These are phyloP conservation scores for Cystofilobasidium macerans DNA, from an alignment of 768 basidiomycete species.

Conservation along the genomic window DNA sequence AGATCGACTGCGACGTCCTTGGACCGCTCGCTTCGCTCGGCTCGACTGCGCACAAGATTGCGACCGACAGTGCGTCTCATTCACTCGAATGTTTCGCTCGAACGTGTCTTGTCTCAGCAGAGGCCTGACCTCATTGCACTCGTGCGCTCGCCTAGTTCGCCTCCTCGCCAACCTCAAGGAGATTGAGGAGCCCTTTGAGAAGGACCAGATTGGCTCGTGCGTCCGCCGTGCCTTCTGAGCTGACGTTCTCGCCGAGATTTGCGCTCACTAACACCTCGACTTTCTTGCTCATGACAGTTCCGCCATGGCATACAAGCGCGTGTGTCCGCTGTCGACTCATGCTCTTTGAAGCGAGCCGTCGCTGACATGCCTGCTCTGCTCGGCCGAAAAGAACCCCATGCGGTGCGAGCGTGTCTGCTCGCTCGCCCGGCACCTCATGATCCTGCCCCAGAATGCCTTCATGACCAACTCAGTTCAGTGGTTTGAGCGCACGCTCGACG, in stretches of 20 bases:
- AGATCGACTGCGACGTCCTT: conserved; percentile 88
- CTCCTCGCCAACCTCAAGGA: conserved; percentile 94
- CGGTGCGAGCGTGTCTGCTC: conserved; percentile 95
- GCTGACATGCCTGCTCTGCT: background rate
- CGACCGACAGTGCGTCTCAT: conserved; percentile 60
- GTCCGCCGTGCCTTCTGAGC: background rate
- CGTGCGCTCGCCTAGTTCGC: conserved; percentile 44
- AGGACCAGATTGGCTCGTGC: conserved; percentile 82
- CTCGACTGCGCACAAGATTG: conserved; percentile 95
- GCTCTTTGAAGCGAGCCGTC: background rate
- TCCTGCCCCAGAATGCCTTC: conserved; percentile 85
- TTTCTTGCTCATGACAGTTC: conserved; percentile 1
- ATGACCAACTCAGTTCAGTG: conserved; percentile 93
- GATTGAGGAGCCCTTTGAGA: conserved; percentile 97
- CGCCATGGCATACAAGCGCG: conserved; percentile 28
- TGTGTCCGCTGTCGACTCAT: conserved; percentile 3
- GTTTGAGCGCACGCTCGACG: conserved; percentile 97
- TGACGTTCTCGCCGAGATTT: background rate
- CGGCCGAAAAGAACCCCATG: conserved; percentile 66
- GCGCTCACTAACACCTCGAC: too few relatives aligned
- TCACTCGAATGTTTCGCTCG: too few relatives aligned
- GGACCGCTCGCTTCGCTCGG: conserved; percentile 77
- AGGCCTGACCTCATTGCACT: background rate
- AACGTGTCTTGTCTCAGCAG: too few relatives aligned
- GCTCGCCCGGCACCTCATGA: conserved; percentile 89